Evolutionary conservation across 306 rosid genomes (phyloP).

Genomic region (Quercus aquifolioides): DNA sequence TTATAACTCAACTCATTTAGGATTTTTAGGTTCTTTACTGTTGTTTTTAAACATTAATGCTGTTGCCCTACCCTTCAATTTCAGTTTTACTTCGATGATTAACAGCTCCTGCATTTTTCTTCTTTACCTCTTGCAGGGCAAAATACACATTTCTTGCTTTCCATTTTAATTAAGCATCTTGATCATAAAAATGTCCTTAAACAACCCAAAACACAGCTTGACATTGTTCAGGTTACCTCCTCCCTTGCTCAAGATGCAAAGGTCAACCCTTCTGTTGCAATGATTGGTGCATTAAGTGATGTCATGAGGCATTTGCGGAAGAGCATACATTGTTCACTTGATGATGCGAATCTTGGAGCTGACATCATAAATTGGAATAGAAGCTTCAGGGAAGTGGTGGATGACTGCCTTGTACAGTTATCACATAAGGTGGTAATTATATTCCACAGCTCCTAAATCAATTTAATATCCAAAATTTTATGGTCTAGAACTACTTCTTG

Average conservation of each 20-base stretch:
- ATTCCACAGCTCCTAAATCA: slow-evolving; percentile 7
- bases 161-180: slow-evolving; percentile 83
- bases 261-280: slow-evolving; percentile 70
- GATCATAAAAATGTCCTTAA: slow-evolving; percentile 84
- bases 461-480: slow-evolving; percentile 7
- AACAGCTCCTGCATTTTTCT: neutral
- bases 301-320: slow-evolving; percentile 86
- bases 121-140: slow-evolving; percentile 48
- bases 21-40: slow-evolving; percentile 8
- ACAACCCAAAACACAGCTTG: slow-evolving; percentile 74
- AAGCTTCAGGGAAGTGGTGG: slow-evolving; percentile 69
- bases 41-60: slow-evolving; percentile 6
- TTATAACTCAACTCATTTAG: slow-evolving; percentile 7
- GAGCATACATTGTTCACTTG: slow-evolving; percentile 67
- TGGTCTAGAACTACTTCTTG: slow-evolving; percentile 3
- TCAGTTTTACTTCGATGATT: slow-evolving; percentile 8
- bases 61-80: slow-evolving; percentile 5
- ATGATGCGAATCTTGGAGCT: slow-evolving; percentile 46
- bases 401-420: slow-evolving; percentile 77
- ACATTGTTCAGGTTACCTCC: slow-evolving; percentile 74
- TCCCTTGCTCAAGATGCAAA: slow-evolving; percentile 68
- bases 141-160: slow-evolving; percentile 74
- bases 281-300: slow-evolving; percentile 72
- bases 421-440: slow-evolving; percentile 61
- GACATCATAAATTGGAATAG: slow-evolving; percentile 63